Percentiles rank a stretch among this genome's conserved stretches.
These are phyloP conservation scores for Rhizopogon vinicolor DNA, from an alignment of 768 basidiomycete genomes.

Conservation along the genomic window DNA sequence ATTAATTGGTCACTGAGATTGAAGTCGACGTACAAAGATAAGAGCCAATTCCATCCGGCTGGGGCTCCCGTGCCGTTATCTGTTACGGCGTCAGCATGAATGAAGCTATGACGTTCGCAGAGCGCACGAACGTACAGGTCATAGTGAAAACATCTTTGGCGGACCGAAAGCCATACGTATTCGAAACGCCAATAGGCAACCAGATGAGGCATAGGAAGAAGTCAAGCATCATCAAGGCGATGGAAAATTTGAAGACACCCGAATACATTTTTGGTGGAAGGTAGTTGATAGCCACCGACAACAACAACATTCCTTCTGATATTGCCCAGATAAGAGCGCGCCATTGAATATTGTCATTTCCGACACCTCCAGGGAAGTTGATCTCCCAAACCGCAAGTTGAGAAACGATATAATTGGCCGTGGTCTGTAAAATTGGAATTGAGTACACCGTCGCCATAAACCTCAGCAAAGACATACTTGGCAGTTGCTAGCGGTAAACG, in stretches of 20 bases:
- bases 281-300: slow-evolving; percentile 81
- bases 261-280: slow-evolving; percentile 76
- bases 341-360: slow-evolving; percentile 74
- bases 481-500: slow-evolving; percentile 84
- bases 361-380: slow-evolving; percentile 77
- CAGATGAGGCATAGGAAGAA: slow-evolving; percentile 86
- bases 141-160: slow-evolving; percentile 81
- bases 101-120: not conserved
- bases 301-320: slow-evolving; percentile 65
- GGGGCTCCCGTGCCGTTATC: slow-evolving; percentile 89
- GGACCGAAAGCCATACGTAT: slow-evolving; percentile 84
- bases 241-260: slow-evolving; percentile 69
- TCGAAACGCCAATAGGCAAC: slow-evolving; percentile 88
- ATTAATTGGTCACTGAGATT: not conserved
- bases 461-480: slow-evolving; percentile 45
- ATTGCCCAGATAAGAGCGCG: slow-evolving; percentile 81
- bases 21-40: slow-evolving; percentile 63
- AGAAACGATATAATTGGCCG: slow-evolving; percentile 88
- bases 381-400: slow-evolving; percentile 76
- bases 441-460: not conserved
- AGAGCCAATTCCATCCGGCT: slow-evolving; percentile 86
- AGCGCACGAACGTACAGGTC: slow-evolving; percentile 60
- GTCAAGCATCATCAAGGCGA: slow-evolving; percentile 76
- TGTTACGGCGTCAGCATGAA: slow-evolving; percentile 22
- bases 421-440: slow-evolving; percentile 44